These are phyloP conservation scores for Purshia tridentata DNA, from an alignment of 306 rosid species.

Conservation along the genomic window DNA sequence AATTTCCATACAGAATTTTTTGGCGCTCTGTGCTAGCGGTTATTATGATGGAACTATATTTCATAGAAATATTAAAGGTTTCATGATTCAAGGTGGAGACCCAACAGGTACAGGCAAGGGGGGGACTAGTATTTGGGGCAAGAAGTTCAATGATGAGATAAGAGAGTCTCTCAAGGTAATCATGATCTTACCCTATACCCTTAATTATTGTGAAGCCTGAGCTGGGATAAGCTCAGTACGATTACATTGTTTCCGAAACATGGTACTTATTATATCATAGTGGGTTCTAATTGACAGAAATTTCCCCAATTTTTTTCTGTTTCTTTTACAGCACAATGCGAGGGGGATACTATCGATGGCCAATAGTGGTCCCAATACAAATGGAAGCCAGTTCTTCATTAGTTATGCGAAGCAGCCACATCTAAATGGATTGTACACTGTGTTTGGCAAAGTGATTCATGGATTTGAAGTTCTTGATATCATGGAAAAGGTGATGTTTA, in stretches of 20 bases:
- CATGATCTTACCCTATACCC: background rate
- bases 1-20: constrained; percentile 59
- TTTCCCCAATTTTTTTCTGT: background rate
- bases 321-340: constrained; percentile 78
- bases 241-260: background rate
- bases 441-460: constrained; percentile 90
- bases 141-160: constrained; percentile 88
- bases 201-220: background rate
- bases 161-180: constrained; percentile 87
- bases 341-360: constrained; percentile 92
- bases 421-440: constrained; percentile 77
- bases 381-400: constrained; percentile 89
- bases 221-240: background rate
- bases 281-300: background rate
- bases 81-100: constrained; percentile 99
- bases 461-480: constrained; percentile 97
- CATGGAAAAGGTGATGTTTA: constrained; percentile 84
- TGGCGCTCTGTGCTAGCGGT: constrained; percentile 80
- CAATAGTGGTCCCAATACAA: constrained; percentile 95
- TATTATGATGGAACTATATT: constrained; percentile 93
- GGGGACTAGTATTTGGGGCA: constrained; percentile 94
- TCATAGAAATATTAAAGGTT: constrained; percentile 93
- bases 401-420: constrained; percentile 87
- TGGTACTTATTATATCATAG: background rate
- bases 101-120: constrained; percentile 97